Base-by-base conservation (phyloP, 2,329 filamentous ascomycete species). In the Pezicula neosporulosa region DNA sequence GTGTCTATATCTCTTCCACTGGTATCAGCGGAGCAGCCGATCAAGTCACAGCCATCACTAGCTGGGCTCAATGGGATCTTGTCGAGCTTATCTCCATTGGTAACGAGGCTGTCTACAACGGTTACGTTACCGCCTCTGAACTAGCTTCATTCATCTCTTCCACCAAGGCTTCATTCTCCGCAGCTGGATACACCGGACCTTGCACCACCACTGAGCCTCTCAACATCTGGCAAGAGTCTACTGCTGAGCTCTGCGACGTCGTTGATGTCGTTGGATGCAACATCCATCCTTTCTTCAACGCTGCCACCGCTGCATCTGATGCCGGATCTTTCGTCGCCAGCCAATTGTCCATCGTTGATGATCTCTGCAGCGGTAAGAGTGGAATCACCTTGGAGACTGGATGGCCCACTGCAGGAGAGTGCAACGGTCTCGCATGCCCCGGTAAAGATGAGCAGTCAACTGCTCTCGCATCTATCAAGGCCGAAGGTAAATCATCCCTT, bases 281-380 rank as follows among this genome's bases (percentile, higher is more conserved):
- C 80, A 84, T 95, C 65, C 92, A 97, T 77, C 85, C 92, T 61
- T 97, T 88, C 87, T 97, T 97, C 87, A 95, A 95, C 78, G 68
- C 82, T 43, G 74, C 80, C 52, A 79, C 86, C 58, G 66, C 72
- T 21, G 81, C 91, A 54, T 64, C 72, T 4, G 65, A 80, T 47
- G 91, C 92, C 50, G 93, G 93, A 67, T 68, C 75, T 48, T 97
- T 97, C 70, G 88, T 92, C 62, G 73, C 77, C 59, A 67, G 77
- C 62, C 85, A 96, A 79, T 81, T 96, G 58, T 74, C 82, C 44
- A 77, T 89, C 58, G 84, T 96, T 56, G 73, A 83, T 67, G 68
- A 70, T 43, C 74, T 90, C 62, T 97, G 93, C 82, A 68, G 76
- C 38, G 80, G 80, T 67, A 88, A 88, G 77, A 73, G 81, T 36